Percentiles rank a stretch among this genome's conserved stretches.
phyloP scores from a whole-genome alignment of 768 basidiomycete genomes.

The Collybia mongolica region DNA sequence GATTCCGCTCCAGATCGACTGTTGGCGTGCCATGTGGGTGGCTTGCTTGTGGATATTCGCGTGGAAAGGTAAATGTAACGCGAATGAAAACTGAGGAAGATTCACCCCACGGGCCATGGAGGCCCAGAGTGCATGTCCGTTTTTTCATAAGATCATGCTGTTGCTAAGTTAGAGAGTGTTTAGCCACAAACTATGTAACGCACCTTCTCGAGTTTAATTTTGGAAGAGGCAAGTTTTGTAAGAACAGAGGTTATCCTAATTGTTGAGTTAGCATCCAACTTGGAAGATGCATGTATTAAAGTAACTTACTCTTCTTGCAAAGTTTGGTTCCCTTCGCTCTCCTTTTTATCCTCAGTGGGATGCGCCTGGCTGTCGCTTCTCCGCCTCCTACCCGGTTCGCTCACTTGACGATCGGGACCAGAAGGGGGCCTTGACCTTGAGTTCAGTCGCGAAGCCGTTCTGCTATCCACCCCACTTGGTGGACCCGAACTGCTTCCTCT shows the following conservation, averaged over 20 bases:
- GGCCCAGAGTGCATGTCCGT: slow-evolving; percentile 79
- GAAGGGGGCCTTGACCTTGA: slow-evolving; percentile 39
- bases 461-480: slow-evolving; percentile 47
- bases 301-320: slow-evolving; percentile 70
- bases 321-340: slow-evolving; percentile 38
- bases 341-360: slow-evolving; percentile 28
- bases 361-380: slow-evolving; percentile 47
- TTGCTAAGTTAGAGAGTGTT: background rate
- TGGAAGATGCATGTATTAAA: background rate
- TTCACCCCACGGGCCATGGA: slow-evolving; percentile 93
- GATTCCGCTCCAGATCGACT: slow-evolving; percentile 82
- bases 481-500: slow-evolving; percentile 57
- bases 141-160: slow-evolving; percentile 70
- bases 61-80: slow-evolving; percentile 86
- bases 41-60: slow-evolving; percentile 65
- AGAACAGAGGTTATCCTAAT: slow-evolving; percentile 72
- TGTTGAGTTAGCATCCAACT: background rate
- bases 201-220: slow-evolving; percentile 87
- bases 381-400: slow-evolving; percentile 25
- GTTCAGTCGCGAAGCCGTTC: slow-evolving; percentile 43
- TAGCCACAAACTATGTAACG: background rate
- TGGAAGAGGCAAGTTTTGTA: slow-evolving; percentile 60
- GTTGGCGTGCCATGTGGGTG: slow-evolving; percentile 67
- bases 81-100: slow-evolving; percentile 82
- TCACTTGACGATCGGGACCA: slow-evolving; percentile 3